Conservation (phyloP, 345 rosid genomes). For the Eucalyptus tenuipes region DNA sequence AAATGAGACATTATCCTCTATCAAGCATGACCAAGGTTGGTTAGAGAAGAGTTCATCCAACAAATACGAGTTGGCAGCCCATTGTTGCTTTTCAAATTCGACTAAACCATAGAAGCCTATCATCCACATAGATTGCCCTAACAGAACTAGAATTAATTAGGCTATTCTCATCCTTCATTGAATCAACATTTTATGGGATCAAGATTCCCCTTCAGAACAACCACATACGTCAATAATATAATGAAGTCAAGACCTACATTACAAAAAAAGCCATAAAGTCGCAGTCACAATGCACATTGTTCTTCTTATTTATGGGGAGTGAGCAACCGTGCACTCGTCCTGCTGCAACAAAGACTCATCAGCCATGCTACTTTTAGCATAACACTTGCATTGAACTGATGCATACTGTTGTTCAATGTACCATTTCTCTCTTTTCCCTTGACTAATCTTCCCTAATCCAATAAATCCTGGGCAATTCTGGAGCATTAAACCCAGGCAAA, state of each 20-base stretch:
- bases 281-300: not conserved
- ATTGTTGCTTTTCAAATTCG: not conserved
- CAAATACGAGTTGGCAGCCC: not conserved
- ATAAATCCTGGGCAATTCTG: not conserved
- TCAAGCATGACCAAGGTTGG: not conserved
- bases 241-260: not conserved
- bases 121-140: not conserved
- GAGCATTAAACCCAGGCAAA: not conserved
- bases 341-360: not conserved
- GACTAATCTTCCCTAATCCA: not conserved
- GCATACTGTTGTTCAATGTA: not conserved
- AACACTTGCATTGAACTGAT: not conserved
- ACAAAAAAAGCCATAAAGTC: not conserved
- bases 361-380: not conserved
- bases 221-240: not conserved
- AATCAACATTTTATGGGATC: not conserved
- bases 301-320: not conserved
- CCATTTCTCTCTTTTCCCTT: not conserved
- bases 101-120: not conserved
- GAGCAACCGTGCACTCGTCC: not conserved
- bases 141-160: not conserved
- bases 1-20: not conserved
- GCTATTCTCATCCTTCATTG: not conserved
- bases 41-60: not conserved
- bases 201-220: not conserved